Evolutionary conservation across 73 alveolate species (phyloP), one percentile per base, ranked within the genome.

Genomic region (Paraurostyla sp.): DNA sequence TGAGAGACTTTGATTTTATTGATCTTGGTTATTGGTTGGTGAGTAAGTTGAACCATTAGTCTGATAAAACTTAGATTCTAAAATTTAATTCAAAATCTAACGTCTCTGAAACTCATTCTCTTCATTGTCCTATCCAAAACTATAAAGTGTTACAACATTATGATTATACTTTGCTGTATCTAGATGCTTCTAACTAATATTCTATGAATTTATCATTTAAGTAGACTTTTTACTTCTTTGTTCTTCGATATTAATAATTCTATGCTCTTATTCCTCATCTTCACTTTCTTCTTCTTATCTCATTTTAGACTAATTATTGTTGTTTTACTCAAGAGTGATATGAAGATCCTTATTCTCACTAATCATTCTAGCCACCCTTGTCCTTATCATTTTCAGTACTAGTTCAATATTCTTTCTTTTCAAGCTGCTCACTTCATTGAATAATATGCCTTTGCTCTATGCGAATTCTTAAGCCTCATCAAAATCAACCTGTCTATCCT

Each of bases 401-500:
- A 78, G 33, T 42, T 78, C 89, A 33, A 78, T 78, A 51, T 78
- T 78, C 29, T 78, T 78, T 7, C 89, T n/a, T 40, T 78, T 78
- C 32, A 78, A 49, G 40, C 89, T 78, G 42, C 89, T 78, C 4
- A 78, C 78, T 78, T 78, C 89, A 78, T 50, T 52, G 30, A 78
- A 78, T 78, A 78, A 27, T 7, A 78, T 50, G 18, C 89, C 89
- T 18, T 78, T 50, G 35, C n/a, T 23, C 33, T 52, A 32, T 0
- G 89, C 29, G 42, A 32, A 78, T 51, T 78, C 89, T 58, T 78
- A 32, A 6, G 89, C 89, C n/a, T 78, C 69, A 16, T 54, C 78
- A 23, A 54, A 32, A 3, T 52, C 41, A 9, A 78, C 78, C 40
- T 54, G 20, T 52, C 89, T 78, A 18, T n/a, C n/a, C n/a, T n/a